These are phyloP conservation scores for Xenoacremonium recifei DNA, from an alignment of 2,329 filamentous ascomycete species.

Conservation along the genomic window DNA sequence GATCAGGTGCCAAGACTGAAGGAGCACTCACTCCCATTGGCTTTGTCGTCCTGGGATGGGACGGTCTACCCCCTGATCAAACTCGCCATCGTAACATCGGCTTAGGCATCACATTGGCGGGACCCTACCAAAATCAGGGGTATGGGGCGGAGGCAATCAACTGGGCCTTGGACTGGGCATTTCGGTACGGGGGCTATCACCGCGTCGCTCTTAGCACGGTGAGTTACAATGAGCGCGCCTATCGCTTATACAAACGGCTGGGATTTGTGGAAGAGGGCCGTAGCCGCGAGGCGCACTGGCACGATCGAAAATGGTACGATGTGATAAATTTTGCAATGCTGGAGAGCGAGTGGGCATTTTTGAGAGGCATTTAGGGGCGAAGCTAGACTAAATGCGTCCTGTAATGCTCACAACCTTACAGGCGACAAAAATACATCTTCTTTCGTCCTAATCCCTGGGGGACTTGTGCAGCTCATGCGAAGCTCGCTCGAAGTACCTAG, in stretches of 20 bases:
- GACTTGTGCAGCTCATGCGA: too few species aligned
- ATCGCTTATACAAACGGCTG: slow-evolving; percentile 41
- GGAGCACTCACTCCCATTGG: slow-evolving; percentile 7
- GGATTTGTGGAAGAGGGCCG: slow-evolving; percentile 45
- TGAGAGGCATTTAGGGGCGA: slow-evolving; percentile 12
- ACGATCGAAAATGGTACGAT: slow-evolving; percentile 41
- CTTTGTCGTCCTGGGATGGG: slow-evolving; percentile 7
- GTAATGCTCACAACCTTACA: too few species aligned
- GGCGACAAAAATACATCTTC: too few species aligned
- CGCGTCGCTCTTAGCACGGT: slow-evolving; percentile 39
- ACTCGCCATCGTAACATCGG: slow-evolving; percentile 6
- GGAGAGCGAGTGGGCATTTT: slow-evolving; percentile 35
- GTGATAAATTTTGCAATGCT: slow-evolving; percentile 35
- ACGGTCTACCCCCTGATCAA: background rate
- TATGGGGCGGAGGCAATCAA: slow-evolving; percentile 47
- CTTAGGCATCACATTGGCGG: slow-evolving; percentile 37
- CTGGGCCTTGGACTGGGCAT: slow-evolving; percentile 47
- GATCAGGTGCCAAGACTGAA: background rate
- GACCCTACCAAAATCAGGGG: slow-evolving; percentile 34
- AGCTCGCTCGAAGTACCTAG: too few species aligned
- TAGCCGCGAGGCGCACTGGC: slow-evolving; percentile 40
- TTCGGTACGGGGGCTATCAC: slow-evolving; percentile 43
- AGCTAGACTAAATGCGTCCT: too few species aligned
- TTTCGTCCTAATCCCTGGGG: too few species aligned
- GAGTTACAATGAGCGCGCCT: slow-evolving; percentile 41